Evolutionary conservation across 2,329 filamentous ascomycete species (phyloP).

Genomic region (Bipolaris sorokiniana): DNA sequence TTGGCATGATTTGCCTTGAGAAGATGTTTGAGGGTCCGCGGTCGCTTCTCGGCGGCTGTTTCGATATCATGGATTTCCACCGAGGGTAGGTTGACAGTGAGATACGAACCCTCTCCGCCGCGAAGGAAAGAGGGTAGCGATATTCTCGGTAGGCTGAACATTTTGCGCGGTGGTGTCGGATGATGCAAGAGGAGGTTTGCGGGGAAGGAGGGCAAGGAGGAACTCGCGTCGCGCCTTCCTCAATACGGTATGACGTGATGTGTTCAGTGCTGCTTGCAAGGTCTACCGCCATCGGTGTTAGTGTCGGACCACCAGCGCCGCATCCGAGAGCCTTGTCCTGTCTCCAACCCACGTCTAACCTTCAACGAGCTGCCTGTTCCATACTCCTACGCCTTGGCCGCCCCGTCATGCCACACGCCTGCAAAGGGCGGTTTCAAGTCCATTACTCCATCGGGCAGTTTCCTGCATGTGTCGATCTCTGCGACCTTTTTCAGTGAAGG

Average conservation of each 20-base stretch:
- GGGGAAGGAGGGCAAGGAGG: constrained; percentile 26
- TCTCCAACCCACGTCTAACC: not conserved
- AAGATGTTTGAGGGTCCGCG: constrained; percentile 85
- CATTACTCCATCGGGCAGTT: not conserved
- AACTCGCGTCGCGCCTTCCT: constrained; percentile 24
- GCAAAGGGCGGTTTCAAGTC: not conserved
- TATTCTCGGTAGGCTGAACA: constrained; percentile 35
- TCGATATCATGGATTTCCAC: constrained; percentile 82
- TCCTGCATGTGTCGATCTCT: not conserved
- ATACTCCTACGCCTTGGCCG: not conserved
- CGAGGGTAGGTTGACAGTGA: constrained; percentile 62
- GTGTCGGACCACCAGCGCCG: not conserved
- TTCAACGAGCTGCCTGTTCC: not conserved
- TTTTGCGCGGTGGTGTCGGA: constrained; percentile 16
- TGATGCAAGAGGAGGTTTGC: constrained; percentile 19
- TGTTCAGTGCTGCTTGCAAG: constrained; percentile 8
- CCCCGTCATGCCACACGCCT: not conserved
- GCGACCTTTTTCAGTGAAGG: not conserved
- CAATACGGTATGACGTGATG: constrained; percentile 34
- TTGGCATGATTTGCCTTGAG: constrained; percentile 91
- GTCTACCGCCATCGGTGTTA: constrained; percentile 1
- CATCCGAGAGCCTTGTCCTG: not conserved
- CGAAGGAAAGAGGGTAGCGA: constrained; percentile 30
- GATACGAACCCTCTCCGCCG: constrained; percentile 24
- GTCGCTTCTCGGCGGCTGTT: constrained; percentile 76